Base-by-base conservation (phyloP, 2,329 filamentous ascomycete species). In the Albifimbria verrucaria region DNA sequence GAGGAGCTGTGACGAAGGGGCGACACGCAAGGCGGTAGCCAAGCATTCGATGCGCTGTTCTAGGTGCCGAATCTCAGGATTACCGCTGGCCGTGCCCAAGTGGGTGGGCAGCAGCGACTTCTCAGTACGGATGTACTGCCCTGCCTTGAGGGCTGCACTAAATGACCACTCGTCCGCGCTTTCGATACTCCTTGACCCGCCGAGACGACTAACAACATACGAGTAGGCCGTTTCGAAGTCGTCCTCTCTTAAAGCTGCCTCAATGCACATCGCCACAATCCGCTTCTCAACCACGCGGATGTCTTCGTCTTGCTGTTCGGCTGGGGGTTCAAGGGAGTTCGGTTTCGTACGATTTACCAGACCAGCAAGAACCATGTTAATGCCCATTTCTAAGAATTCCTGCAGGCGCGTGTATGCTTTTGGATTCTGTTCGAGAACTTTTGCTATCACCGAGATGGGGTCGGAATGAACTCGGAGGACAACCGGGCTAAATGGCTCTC, bases 191-290 rank as follows among this genome's bases (percentile, higher is more conserved):
- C 54, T 51, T 7, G 62, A 55, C 10, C 63, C 54, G 7, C 78
- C 76, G 0, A 94, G 76, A 21, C 87, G 82, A 63, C 85, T 91
- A 46, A 90, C 81, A 2, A 92, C 86, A 64, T 90, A 93, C 0
- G 89, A 92, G 67, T 93, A 94, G 11, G 90, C 90, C 0, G 90
- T 94, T 65, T 95, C 90, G 56, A 94, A 94, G 65, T 85, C 90
- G 57, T 92, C 86, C 64, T 92, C 89, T 10, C 78, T 77, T 1
- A 94, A 77, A 12, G 90, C 88, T 15, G 88, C 85, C 65, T 91
- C 86, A 41, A 93, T 85, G 57, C 89, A 91, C 87, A 93, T 90
- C 54, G 88, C 87, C 6, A 85, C 86, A 49, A 94, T 84, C 25
- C 89, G 82, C 47, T 81, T 83, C 63, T 87, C 83, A 4, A 83